Percentiles rank a stretch among this genome's conserved stretches.
Conservation (phyloP, 2,329 filamentous ascomycete genomes). For the Ceratocystiopsis brevicomis region DNA sequence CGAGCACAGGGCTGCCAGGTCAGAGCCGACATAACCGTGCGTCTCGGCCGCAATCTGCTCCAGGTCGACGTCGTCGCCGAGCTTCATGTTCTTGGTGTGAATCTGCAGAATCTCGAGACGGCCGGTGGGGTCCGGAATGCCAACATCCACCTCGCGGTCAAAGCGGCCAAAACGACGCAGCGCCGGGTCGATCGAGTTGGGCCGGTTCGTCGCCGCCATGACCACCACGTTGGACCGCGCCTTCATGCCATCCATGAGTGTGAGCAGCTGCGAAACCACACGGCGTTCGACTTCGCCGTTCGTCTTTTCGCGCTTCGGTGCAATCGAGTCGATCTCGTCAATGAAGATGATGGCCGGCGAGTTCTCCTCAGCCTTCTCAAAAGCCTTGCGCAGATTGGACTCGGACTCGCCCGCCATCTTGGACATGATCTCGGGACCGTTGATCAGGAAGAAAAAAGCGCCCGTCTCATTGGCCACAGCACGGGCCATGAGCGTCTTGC, state of each 20-base stretch:
- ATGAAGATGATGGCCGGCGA: constrained; percentile 99
- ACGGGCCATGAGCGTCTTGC: constrained; percentile 98
- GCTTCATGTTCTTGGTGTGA: constrained; percentile 99
- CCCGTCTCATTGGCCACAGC: constrained; percentile 98
- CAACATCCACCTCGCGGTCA: constrained; percentile 96
- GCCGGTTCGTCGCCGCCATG: constrained; percentile 97
- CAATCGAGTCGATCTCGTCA: constrained; percentile 97
- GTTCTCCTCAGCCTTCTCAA: constrained; percentile 99
- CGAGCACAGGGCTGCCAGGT: constrained; percentile 94
- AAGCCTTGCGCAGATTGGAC: constrained; percentile 95
- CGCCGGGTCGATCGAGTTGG: constrained; percentile 95
- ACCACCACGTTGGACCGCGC: constrained; percentile 95
- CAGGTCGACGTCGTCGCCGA: constrained; percentile 87
- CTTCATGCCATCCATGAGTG: constrained; percentile 99
- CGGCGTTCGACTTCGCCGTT: constrained; percentile 97
- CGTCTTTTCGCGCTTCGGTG: constrained; percentile 98
- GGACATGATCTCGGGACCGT: constrained; percentile 98
- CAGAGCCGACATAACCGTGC: constrained; percentile 96
- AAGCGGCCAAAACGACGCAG: constrained; percentile 96
- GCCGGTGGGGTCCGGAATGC: constrained; percentile 91
- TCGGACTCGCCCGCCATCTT: constrained; percentile 99
- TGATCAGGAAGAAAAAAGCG: constrained; percentile 98
- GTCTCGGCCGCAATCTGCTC: constrained; percentile 95
- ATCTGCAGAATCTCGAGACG: constrained; percentile 98
- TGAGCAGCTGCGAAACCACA: constrained; percentile 87